phyloP scores from a whole-genome alignment of 2,329 filamentous ascomycete genomes.

The Paraphaeosphaeria minitans region DNA sequence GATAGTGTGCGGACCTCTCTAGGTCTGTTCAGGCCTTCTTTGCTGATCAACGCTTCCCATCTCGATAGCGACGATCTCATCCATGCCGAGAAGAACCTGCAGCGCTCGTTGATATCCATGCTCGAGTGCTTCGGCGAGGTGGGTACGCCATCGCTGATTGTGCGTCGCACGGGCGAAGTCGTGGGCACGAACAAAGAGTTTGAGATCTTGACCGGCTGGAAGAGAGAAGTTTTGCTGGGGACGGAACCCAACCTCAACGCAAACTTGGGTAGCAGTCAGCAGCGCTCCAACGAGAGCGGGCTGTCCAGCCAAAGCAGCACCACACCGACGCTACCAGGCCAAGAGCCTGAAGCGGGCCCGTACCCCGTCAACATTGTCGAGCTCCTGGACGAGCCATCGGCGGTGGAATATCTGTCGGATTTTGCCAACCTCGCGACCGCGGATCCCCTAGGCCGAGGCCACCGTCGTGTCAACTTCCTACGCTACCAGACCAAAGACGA shows the following conservation, averaged over 20 bases:
- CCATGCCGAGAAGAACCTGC: slow-evolving; percentile 97
- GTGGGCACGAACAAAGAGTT: slow-evolving; percentile 96
- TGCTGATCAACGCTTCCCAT: slow-evolving; percentile 90
- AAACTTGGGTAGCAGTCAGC: slow-evolving; percentile 67
- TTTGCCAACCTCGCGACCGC: slow-evolving; percentile 92
- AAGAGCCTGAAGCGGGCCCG: slow-evolving; percentile 47
- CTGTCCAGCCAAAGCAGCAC: slow-evolving; percentile 46
- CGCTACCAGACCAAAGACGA: slow-evolving; percentile 72
- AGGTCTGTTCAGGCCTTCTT: slow-evolving; percentile 86
- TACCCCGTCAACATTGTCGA: slow-evolving; percentile 91
- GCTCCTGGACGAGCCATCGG: slow-evolving; percentile 88
- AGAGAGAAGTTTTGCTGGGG: slow-evolving; percentile 84
- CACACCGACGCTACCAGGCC: slow-evolving; percentile 52
- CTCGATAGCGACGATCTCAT: slow-evolving; percentile 86
- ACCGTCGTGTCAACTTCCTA: slow-evolving; percentile 80
- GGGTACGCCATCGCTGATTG: slow-evolving; percentile 89
- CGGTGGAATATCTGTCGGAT: slow-evolving; percentile 94
- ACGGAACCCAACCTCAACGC: slow-evolving; percentile 86
- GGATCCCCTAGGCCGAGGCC: slow-evolving; percentile 84
- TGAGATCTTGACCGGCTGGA: slow-evolving; percentile 93
- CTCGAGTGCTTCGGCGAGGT: slow-evolving; percentile 88
- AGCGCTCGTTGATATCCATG: slow-evolving; percentile 89
- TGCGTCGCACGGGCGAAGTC: slow-evolving; percentile 90
- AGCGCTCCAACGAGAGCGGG: slow-evolving; percentile 41
- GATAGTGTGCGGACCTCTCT: slow-evolving; percentile 81